These are phyloP conservation scores for Pythium sp. DNA, from an alignment of 352 stramenopile genomes.

Conservation along the genomic window DNA sequence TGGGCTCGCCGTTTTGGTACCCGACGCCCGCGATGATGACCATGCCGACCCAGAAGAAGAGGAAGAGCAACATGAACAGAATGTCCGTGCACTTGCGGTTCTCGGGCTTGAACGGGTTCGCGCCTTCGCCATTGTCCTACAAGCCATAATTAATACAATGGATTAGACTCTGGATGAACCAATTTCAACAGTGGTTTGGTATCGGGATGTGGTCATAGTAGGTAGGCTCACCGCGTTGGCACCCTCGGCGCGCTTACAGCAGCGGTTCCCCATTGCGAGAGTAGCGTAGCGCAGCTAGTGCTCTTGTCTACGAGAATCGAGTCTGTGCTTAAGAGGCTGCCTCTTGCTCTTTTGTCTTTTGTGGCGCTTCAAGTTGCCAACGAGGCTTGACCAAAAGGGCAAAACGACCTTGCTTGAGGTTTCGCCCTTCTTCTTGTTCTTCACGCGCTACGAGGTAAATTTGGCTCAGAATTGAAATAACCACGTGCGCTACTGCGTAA, in stretches of 20 bases:
- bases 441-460: neutral
- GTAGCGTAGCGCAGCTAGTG: neutral
- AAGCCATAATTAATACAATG: neutral
- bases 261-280: slow-evolving; percentile 24
- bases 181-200: neutral
- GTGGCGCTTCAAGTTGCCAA: neutral
- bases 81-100: slow-evolving; percentile 80
- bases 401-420: neutral
- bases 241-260: slow-evolving; percentile 22
- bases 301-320: too few species aligned
- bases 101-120: slow-evolving; percentile 65
- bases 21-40: slow-evolving; percentile 62
- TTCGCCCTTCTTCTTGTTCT: neutral
- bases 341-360: too few species aligned
- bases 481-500: neutral
- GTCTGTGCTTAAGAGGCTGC: too few species aligned
- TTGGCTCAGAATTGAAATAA: neutral
- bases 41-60: slow-evolving; percentile 59
- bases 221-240: slow-evolving; percentile 1
- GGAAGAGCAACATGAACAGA: slow-evolving; percentile 60
- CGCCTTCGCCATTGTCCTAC: slow-evolving; percentile 24
- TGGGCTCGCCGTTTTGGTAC: slow-evolving; percentile 64
- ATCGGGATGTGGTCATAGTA: neutral
- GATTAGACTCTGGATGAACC: neutral
- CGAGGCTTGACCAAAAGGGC: neutral